Percentiles rank a stretch among this genome's conserved stretches.
Evolutionary conservation across 2,329 filamentous ascomycete genomes (phyloP).

Genomic region (Phoma herbarum): DNA sequence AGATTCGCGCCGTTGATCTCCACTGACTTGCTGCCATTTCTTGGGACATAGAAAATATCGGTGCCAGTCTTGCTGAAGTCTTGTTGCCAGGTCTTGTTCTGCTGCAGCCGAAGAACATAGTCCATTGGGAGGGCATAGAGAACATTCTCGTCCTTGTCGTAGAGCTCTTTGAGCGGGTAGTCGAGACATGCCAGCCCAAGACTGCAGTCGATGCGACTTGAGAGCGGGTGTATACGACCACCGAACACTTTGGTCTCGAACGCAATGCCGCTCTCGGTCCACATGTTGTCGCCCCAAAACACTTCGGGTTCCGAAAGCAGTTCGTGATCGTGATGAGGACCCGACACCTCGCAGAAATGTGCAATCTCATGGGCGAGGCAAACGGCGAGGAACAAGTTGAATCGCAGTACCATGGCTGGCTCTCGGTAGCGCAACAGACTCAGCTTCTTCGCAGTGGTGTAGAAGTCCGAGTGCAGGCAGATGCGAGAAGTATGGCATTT

Average conservation of each 20-base stretch:
- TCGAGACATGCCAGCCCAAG: conserved; percentile 49
- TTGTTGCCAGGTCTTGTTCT: conserved; percentile 50
- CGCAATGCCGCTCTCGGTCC: conserved; percentile 52
- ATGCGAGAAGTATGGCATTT: conserved; percentile 51
- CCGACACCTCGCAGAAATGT: conserved; percentile 53
- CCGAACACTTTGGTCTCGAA: conserved; percentile 53
- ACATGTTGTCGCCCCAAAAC: conserved; percentile 52
- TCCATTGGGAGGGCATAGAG: conserved; percentile 53
- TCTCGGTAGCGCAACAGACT: conserved; percentile 49
- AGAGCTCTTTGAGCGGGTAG: conserved; percentile 48
- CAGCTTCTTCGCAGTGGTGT: conserved; percentile 52
- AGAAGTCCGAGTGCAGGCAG: conserved; percentile 52
- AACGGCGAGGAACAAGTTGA: conserved; percentile 52
- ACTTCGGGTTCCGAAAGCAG: conserved; percentile 49
- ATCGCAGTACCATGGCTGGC: conserved; percentile 52
- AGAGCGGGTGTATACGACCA: conserved; percentile 51
- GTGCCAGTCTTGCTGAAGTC: conserved; percentile 38
- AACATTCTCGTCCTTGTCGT: conserved; percentile 50
- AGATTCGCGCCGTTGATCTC: conserved; percentile 51
- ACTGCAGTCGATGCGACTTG: conserved; percentile 50
- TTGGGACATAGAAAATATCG: conserved; percentile 49
- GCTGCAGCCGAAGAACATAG: conserved; percentile 50
- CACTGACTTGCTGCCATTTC: conserved; percentile 48
- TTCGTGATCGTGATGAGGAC: conserved; percentile 47
- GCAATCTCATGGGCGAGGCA: conserved; percentile 52